Evolutionary conservation across 192 early-diverging fungal species (phyloP).

Genomic region (Endogone sp.): DNA sequence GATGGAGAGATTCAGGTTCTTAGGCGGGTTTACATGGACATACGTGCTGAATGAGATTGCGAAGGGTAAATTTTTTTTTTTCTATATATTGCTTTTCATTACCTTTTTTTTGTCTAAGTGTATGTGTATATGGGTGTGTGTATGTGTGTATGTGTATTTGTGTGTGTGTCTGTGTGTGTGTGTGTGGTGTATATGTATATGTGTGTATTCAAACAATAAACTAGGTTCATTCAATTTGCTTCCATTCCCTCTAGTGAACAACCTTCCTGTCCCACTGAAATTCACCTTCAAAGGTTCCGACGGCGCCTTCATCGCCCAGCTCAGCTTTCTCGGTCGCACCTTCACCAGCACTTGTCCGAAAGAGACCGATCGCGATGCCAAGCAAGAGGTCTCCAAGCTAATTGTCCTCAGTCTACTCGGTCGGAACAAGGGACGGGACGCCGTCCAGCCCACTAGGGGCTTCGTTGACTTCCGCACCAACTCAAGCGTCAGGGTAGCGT

Average conservation of each 20-base stretch:
- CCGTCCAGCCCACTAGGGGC: background rate
- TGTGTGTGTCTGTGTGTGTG: too few species aligned
- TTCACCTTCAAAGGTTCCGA: slow-evolving; percentile 11
- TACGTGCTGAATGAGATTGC: slow-evolving; percentile 11
- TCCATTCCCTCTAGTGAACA: slow-evolving; percentile 10
- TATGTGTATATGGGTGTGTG: too few species aligned
- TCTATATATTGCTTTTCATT: background rate
- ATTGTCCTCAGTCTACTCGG: slow-evolving; percentile 10
- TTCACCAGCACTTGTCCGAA: background rate
- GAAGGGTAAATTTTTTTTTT: slow-evolving; percentile 3
- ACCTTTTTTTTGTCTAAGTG: too few species aligned
- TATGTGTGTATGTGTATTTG: too few species aligned
- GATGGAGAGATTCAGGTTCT: slow-evolving; percentile 7
- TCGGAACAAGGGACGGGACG: background rate
- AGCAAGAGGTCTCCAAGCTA: slow-evolving; percentile 12
- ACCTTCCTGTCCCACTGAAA: slow-evolving; percentile 7
- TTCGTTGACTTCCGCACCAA: too few species aligned
- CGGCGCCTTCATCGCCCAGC: slow-evolving; percentile 3
- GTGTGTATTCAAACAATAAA: too few species aligned
- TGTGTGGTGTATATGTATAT: too few species aligned
- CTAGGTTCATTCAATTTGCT: too few species aligned
- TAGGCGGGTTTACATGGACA: slow-evolving; percentile 13
- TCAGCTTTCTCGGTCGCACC: slow-evolving; percentile 7
- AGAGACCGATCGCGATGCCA: slow-evolving; percentile 9
- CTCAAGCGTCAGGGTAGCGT: too few species aligned